Evolutionary conservation across 2,329 filamentous ascomycete species (phyloP).

Genomic region (Aureobasidium sp.): DNA sequence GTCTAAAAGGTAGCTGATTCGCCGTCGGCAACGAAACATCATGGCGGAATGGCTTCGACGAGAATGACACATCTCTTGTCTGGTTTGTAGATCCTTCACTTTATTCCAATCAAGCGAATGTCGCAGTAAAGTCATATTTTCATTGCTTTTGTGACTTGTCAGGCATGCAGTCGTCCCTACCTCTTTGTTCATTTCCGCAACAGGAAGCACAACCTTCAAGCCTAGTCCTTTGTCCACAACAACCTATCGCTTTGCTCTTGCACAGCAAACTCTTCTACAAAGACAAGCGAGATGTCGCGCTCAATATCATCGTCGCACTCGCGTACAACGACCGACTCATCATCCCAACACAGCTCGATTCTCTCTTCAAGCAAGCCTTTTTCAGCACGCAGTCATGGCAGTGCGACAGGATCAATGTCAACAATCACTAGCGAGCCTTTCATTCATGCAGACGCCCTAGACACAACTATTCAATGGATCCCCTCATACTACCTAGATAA

Average conservation of each 20-base stretch:
- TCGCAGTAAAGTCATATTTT: not conserved
- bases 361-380: not conserved
- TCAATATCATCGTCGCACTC: slow-evolving; percentile 4
- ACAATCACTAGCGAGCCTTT: slow-evolving; percentile 4
- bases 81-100: not conserved
- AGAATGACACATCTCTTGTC: slow-evolving; percentile 8
- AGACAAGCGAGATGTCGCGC: not conserved
- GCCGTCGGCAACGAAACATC: slow-evolving; percentile 14
- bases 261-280: not conserved
- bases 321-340: slow-evolving; percentile 2
- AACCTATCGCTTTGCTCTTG: not conserved
- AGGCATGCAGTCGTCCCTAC: not conserved
- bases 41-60: slow-evolving; percentile 14
- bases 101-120: not conserved
- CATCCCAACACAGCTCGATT: not conserved
- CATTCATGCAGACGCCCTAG: slow-evolving; percentile 4
- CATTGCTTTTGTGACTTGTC: not conserved
- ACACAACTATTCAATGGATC: not conserved
- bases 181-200: slow-evolving; percentile 1
- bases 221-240: not conserved
- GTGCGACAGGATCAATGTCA: not conserved
- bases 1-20: slow-evolving; percentile 12
- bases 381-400: slow-evolving; percentile 1
- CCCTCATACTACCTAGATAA: slow-evolving; percentile 1
- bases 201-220: not conserved